Evolutionary conservation across 179 eudicot species (phyloP).

Genomic region (Beta lomatogona): DNA sequence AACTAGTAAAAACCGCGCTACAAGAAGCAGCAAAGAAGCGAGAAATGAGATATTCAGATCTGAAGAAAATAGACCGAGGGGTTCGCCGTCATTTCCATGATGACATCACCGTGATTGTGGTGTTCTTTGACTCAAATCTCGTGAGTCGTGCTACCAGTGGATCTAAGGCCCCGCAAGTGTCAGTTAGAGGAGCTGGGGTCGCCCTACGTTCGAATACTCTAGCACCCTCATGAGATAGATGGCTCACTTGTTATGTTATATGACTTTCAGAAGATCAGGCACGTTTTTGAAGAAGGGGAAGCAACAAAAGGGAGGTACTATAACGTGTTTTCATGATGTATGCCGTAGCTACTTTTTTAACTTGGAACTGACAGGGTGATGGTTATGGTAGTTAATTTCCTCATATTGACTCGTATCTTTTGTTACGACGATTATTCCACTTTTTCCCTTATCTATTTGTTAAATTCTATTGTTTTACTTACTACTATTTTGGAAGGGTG

Average conservation of each 20-base stretch:
- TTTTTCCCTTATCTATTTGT: constrained; percentile 23
- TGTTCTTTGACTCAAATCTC: constrained; percentile 79
- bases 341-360: constrained; percentile 29
- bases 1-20: constrained; percentile 77
- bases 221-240: constrained; percentile 46
- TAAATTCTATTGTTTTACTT: constrained; percentile 27
- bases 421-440: constrained; percentile 25
- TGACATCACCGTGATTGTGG: constrained; percentile 91
- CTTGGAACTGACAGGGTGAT: constrained; percentile 32
- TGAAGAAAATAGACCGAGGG: constrained; percentile 97
- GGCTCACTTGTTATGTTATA: neutral
- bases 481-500: constrained; percentile 13
- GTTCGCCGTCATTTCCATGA: constrained; percentile 97
- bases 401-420: constrained; percentile 30
- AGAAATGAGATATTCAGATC: constrained; percentile 95
- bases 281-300: constrained; percentile 15
- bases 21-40: constrained; percentile 98
- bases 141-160: constrained; percentile 65
- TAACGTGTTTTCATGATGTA: constrained; percentile 20
- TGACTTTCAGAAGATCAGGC: constrained; percentile 13
- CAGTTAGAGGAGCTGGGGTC: constrained; percentile 73
- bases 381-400: constrained; percentile 30
- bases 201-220: constrained; percentile 57
- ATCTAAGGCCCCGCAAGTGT: constrained; percentile 49
- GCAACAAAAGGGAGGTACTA: neutral